These are phyloP conservation scores for Fennellomyces sp. DNA, from an alignment of 371 early-diverging fungal species.

Conservation along the genomic window DNA sequence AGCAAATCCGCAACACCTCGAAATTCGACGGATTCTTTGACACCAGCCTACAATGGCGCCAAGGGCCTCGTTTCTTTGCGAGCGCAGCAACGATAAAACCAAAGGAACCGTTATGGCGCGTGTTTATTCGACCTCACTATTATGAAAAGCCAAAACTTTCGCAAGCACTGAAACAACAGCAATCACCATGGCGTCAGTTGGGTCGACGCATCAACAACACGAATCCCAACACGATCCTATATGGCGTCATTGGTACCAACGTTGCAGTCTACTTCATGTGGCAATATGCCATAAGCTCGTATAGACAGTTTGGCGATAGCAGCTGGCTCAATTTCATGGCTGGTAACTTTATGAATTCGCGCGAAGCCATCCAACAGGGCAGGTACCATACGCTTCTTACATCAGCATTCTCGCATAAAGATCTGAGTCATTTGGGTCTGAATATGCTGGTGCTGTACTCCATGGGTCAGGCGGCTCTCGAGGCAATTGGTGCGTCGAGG, in stretches of 20 bases:
- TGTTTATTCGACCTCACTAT: conserved; percentile 38
- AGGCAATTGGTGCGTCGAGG: conserved; percentile 43
- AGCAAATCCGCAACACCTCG: not conserved
- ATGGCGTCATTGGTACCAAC: conserved; percentile 52
- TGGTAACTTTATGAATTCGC: conserved; percentile 43
- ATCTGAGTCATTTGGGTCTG: conserved; percentile 49
- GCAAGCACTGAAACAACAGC: conserved; percentile 20
- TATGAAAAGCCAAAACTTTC: conserved; percentile 21
- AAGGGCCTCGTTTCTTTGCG: not conserved
- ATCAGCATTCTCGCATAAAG: conserved; percentile 51
- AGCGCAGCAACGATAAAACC: not conserved
- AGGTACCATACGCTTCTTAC: conserved; percentile 55
- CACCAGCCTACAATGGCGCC: too few relatives aligned
- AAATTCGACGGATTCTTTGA: not conserved
- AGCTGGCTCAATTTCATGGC: conserved; percentile 47
- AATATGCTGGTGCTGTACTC: conserved; percentile 57
- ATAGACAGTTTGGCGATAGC: conserved; percentile 48
- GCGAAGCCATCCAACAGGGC: conserved; percentile 36
- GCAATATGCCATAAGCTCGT: conserved; percentile 56
- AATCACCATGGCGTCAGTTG: conserved; percentile 24
- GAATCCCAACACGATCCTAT: conserved; percentile 44
- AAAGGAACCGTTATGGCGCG: conserved; percentile 5
- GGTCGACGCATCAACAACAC: conserved; percentile 29
- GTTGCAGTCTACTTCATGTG: conserved; percentile 48
- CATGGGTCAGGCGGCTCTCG: conserved; percentile 46